These are phyloP conservation scores for Trichoderma simmonsii DNA, from an alignment of 2,329 filamentous ascomycete species.

Conservation along the genomic window DNA sequence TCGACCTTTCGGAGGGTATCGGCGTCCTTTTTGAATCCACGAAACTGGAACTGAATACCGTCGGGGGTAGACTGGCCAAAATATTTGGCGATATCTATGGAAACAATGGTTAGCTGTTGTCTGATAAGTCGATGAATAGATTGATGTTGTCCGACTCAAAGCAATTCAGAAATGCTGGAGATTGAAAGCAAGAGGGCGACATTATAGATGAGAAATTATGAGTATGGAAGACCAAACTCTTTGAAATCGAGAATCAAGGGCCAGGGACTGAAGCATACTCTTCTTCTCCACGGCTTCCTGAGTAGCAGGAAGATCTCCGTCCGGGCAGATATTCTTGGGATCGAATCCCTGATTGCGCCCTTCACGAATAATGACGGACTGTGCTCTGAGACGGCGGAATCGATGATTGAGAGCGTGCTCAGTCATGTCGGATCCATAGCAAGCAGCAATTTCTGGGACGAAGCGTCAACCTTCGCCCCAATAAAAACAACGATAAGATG, in stretches of 20 bases:
- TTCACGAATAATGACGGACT: slow-evolving; percentile 38
- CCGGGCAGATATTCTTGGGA: slow-evolving; percentile 41
- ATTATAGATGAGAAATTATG: neutral
- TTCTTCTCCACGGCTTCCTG: slow-evolving; percentile 39
- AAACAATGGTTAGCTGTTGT: neutral
- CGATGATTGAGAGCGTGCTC: slow-evolving; percentile 49
- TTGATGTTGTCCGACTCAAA: neutral
- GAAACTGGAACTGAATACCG: slow-evolving; percentile 61
- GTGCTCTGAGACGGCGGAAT: slow-evolving; percentile 46
- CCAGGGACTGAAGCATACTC: slow-evolving; percentile 34
- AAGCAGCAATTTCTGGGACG: slow-evolving; percentile 44
- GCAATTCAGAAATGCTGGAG: neutral
- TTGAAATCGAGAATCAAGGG: neutral
- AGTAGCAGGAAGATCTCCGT: slow-evolving; percentile 36
- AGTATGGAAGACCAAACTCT: neutral
- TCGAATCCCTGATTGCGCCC: slow-evolving; percentile 38
- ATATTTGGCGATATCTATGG: slow-evolving; percentile 55
- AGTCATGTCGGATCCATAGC: slow-evolving; percentile 50
- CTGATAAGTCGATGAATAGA: neutral
- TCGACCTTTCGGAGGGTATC: slow-evolving; percentile 45
- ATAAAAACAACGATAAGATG: neutral
- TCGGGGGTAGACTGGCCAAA: slow-evolving; percentile 57
- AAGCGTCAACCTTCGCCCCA: slow-evolving; percentile 34
- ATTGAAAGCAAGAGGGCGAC: neutral
- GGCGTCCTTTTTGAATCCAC: slow-evolving; percentile 52